Conservation (phyloP, 805 yeast genomes). For the Saccharomycopsis sp. region DNA sequence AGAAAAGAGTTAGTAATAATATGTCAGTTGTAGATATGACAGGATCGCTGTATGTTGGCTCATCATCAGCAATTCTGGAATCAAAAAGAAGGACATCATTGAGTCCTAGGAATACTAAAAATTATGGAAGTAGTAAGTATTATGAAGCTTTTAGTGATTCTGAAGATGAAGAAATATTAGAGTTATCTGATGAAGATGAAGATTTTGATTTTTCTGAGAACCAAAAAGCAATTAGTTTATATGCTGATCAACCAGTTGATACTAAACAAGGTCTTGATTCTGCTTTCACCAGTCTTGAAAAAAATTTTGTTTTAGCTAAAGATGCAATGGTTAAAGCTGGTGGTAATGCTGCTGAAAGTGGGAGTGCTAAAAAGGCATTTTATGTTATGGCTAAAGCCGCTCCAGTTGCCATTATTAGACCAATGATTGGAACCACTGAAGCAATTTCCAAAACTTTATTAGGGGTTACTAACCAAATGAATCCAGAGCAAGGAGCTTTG, state of each 20-base stretch:
- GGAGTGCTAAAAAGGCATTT: slow-evolving; percentile 57
- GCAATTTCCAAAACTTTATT: slow-evolving; percentile 73
- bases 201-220: slow-evolving; percentile 20
- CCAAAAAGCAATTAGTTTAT: slow-evolving; percentile 49
- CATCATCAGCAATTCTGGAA: background rate
- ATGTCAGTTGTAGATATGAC: slow-evolving; percentile 1
- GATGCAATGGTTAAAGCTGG: slow-evolving; percentile 52
- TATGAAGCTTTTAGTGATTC: slow-evolving; percentile 20
- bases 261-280: slow-evolving; percentile 59
- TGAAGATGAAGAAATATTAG: slow-evolving; percentile 20
- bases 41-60: background rate
- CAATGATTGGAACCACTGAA: slow-evolving; percentile 88
- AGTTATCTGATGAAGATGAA: slow-evolving; percentile 12
- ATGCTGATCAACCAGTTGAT: slow-evolving; percentile 74
- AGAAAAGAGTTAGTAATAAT: slow-evolving; percentile 7
- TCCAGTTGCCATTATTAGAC: slow-evolving; percentile 72
- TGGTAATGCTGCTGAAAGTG: slow-evolving; percentile 51
- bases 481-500: slow-evolving; percentile 48
- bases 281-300: slow-evolving; percentile 68
- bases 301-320: slow-evolving; percentile 55
- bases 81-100: background rate
- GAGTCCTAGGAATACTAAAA: background rate
- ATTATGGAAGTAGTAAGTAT: slow-evolving; percentile 6
- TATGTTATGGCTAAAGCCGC: slow-evolving; percentile 61
- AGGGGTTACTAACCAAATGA: slow-evolving; percentile 76